Base-by-base conservation (phyloP, 2,329 filamentous ascomycete species). In the Alternaria angustiovoidea region DNA sequence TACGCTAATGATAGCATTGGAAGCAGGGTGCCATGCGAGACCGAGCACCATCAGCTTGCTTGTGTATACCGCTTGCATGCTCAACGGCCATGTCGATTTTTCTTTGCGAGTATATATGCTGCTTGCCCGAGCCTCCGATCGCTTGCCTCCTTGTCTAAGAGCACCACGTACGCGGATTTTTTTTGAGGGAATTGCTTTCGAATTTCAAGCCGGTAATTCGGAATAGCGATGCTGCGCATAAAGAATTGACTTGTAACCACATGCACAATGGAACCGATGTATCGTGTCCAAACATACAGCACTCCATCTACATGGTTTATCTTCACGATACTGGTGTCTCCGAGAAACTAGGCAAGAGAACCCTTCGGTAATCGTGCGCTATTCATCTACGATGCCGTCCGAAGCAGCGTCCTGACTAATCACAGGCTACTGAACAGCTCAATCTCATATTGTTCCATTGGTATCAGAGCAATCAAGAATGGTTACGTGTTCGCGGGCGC, bases 381-480 rank as follows among this genome's bases (percentile, higher is more conserved):
- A 6, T 62, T 49, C 30, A 57, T 61, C 6, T 64, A 62, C 57
- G 61, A 62, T 41, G 43, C 59, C 14, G 36, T 18, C 5, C 18
- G 54, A n/a, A 41, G 49, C 30, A 46, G 57, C 20, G 51, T 64
- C 7, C 32, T 66, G 20, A 59, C 39, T 18, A 64, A 64, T 32
- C 22, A 43, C 12, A 49, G 61, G 9, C 43, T 66, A n/a, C 48
- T 62, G 30, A 66, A 66, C 51, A 64, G 62, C 32, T 54, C 61
- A 16, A 59, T 66, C 7, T 24, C 46, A 11, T 62, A 62, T 12
- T 66, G 61, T 24, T 64, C 62, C 43, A 58, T 62, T 43, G 58
- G 32, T 38, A 18, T 38, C 16, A 38, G 36, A 3, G 36, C n/a
- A n/a, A 38, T 1, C 8, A 38, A 38, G 7, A 54, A 58, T 42